Evolutionary conservation across 1,139 yeast species (phyloP).

Genomic region (Yamadazyma songkhlaensis): DNA sequence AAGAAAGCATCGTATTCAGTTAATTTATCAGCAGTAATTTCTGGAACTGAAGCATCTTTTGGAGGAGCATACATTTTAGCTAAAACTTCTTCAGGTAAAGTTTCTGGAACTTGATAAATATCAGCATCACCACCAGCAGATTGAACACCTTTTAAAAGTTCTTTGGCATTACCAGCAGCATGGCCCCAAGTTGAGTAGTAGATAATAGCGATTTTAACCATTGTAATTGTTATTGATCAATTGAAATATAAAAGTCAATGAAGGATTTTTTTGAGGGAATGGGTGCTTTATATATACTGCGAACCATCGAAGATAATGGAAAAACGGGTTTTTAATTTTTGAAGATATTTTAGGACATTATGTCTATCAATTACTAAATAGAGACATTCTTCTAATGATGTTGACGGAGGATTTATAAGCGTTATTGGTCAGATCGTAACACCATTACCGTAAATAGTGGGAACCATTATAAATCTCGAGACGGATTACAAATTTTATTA

Average conservation of each 20-base stretch:
- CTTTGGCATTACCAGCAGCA: slow-evolving; percentile 63
- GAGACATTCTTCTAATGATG: no score
- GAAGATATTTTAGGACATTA: background rate
- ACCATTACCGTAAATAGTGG: no score
- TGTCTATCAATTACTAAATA: no score
- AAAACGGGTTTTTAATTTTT: background rate
- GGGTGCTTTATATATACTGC: background rate
- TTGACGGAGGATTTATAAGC: no score
- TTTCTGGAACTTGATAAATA: slow-evolving; percentile 78
- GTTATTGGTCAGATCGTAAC: no score
- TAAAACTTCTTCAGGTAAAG: slow-evolving; percentile 64
- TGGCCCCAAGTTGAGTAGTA: slow-evolving; percentile 85
- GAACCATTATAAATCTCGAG: background rate
- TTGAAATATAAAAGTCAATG: background rate
- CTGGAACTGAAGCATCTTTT: slow-evolving; percentile 64
- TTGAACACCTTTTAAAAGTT: slow-evolving; percentile 68
- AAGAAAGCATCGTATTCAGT: slow-evolving; percentile 68
- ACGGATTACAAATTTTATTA: slow-evolving; percentile 1
- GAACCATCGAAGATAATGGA: background rate
- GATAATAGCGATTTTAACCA: slow-evolving; percentile 46
- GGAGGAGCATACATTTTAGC: slow-evolving; percentile 60
- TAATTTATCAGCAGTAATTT: slow-evolving; percentile 61
- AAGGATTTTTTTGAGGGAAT: background rate
- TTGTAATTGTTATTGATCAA: background rate
- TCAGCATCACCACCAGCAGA: slow-evolving; percentile 72